phyloP scores from a whole-genome alignment of 2,329 filamentous ascomycete genomes.

The Cladosporium oxysporum region DNA sequence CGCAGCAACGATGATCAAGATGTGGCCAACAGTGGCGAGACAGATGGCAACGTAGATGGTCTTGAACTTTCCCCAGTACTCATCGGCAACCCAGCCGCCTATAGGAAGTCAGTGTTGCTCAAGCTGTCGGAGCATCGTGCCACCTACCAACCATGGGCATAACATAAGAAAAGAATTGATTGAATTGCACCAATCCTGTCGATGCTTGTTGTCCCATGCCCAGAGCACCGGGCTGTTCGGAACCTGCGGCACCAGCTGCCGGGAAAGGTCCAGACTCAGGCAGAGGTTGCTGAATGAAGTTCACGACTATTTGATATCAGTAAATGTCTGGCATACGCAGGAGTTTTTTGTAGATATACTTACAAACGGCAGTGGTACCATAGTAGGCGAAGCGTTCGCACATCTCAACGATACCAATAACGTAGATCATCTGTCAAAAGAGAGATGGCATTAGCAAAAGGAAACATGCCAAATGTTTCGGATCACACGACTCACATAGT shows the following conservation, averaged over 20 bases:
- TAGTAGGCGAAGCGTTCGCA: conserved; percentile 53
- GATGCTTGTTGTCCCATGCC: conserved; percentile 46
- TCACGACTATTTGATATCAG: conserved; percentile 39
- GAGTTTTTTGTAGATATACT: conserved; percentile 22
- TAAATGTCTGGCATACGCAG: conserved; percentile 43
- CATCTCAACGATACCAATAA: conserved; percentile 53
- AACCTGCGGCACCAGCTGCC: conserved; percentile 18
- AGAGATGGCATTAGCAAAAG: conserved; percentile 30
- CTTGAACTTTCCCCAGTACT: conserved; percentile 67
- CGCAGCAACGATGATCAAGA: conserved; percentile 66
- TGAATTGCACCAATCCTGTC: conserved; percentile 48
- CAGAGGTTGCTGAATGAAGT: conserved; percentile 49
- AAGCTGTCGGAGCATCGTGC: not conserved
- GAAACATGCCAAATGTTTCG: not conserved
- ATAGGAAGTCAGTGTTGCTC: not conserved
- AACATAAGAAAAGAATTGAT: conserved; percentile 52
- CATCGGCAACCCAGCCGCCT: conserved; percentile 60
- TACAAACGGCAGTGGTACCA: conserved; percentile 45
- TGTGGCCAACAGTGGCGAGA: conserved; percentile 65
- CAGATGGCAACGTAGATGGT: conserved; percentile 68
- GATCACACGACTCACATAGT: conserved; percentile 43
- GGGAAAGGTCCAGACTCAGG: conserved; percentile 30
- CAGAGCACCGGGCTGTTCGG: conserved; percentile 42
- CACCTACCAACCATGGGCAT: conserved; percentile 43
- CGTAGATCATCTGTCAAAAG: conserved; percentile 38